These are phyloP conservation scores for Liquidambar formosana DNA, from an alignment of 164 flowering plant genomes.

Conservation along the genomic window DNA sequence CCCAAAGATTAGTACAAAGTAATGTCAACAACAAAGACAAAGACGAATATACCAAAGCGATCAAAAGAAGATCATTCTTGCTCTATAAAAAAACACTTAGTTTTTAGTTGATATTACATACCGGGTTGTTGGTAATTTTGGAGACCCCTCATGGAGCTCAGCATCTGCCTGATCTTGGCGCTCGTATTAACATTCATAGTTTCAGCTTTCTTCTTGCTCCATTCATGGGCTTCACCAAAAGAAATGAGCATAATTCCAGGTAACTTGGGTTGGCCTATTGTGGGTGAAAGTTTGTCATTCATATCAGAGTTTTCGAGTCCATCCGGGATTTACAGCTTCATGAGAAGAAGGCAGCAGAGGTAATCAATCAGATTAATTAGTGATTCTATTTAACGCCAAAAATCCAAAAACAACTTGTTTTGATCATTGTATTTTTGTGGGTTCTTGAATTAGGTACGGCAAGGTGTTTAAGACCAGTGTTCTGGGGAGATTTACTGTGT, in stretches of 20 bases:
- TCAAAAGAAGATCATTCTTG: not conserved
- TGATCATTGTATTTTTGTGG: not conserved
- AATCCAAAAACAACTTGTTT: not conserved
- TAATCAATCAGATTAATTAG: slow-evolving; percentile 4
- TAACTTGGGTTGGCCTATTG: slow-evolving; percentile 61
- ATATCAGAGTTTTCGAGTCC: slow-evolving; percentile 58
- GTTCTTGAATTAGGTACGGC: slow-evolving; percentile 44
- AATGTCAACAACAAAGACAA: not conserved
- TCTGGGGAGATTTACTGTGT: slow-evolving; percentile 53
- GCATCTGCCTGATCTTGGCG: slow-evolving; percentile 14
- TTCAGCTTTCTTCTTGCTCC: slow-evolving; percentile 19
- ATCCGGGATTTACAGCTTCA: slow-evolving; percentile 61
- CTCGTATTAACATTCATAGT: slow-evolving; percentile 17
- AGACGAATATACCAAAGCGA: slow-evolving; percentile 1
- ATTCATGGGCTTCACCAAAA: slow-evolving; percentile 38
- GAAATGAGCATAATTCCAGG: slow-evolving; percentile 55
- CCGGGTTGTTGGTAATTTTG: not conserved
- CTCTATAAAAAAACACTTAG: not conserved
- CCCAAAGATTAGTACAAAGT: not conserved
- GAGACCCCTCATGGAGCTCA: slow-evolving; percentile 25
- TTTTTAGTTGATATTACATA: not conserved
- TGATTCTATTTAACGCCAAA: not conserved
- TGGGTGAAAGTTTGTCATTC: slow-evolving; percentile 63
- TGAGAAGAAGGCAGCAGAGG: slow-evolving; percentile 60
- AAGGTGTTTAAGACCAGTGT: slow-evolving; percentile 60